Evolutionary conservation across 2,329 filamentous ascomycete species (phyloP).

Genomic region (Westerdykella sp.): DNA sequence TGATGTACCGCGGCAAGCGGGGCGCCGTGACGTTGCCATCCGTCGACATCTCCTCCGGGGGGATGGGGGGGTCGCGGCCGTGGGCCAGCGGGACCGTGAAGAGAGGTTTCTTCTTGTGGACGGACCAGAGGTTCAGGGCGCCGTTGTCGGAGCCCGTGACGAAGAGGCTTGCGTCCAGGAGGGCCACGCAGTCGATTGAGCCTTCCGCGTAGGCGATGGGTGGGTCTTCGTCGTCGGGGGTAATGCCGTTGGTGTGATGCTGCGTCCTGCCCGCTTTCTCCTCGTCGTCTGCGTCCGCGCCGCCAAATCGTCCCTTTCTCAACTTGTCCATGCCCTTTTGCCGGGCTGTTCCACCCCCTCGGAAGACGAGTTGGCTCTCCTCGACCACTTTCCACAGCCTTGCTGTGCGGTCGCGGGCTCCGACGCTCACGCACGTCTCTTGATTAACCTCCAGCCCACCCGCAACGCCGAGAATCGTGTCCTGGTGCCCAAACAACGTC

Average conservation of each 20-base stretch:
- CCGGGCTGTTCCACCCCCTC: constrained; percentile 60
- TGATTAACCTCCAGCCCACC: constrained; percentile 54
- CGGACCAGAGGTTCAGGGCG: constrained; percentile 75
- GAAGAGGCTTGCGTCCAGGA: constrained; percentile 82
- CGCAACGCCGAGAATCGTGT: constrained; percentile 77
- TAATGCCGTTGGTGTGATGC: constrained; percentile 25
- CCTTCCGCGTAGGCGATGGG: constrained; percentile 57
- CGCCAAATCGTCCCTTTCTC: constrained; percentile 31
- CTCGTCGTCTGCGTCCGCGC: constrained; percentile 19
- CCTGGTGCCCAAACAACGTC: constrained; percentile 93
- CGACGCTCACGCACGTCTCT: constrained; percentile 86
- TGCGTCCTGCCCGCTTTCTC: constrained; percentile 48
- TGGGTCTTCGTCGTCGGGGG: constrained; percentile 32
- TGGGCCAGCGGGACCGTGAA: constrained; percentile 75
- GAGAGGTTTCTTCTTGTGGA: constrained; percentile 91
- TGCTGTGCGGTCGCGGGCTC: constrained; percentile 83
- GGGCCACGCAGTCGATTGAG: constrained; percentile 84
- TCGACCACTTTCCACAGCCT: constrained; percentile 94
- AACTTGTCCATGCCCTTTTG: constrained; percentile 37
- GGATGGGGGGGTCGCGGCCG: constrained; percentile 68
- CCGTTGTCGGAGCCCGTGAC: constrained; percentile 93
- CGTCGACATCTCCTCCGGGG: constrained; percentile 65
- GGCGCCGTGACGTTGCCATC: constrained; percentile 55
- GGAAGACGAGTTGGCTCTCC: constrained; percentile 91
- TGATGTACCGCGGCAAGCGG: constrained; percentile 75